A percentile compares a stretch with the other conserved stretches of the same genome.
phyloP scores from a whole-genome alignment of 2,329 filamentous ascomycete species.

The Fusarium sp. region DNA sequence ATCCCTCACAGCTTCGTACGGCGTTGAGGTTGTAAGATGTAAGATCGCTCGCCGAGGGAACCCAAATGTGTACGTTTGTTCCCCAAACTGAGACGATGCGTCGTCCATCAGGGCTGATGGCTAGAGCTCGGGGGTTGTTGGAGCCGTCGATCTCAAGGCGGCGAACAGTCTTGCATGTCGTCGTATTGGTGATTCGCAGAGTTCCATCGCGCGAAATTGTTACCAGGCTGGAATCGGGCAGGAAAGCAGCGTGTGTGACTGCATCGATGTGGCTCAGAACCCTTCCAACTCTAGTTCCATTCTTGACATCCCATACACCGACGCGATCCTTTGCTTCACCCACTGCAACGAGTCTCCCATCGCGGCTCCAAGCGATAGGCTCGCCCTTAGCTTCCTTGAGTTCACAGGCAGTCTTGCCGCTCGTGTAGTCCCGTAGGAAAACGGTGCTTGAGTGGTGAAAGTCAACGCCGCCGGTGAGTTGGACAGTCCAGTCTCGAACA shows the following conservation, averaged over 20 bases:
- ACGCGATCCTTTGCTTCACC: constrained; percentile 48
- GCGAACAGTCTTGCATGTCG: constrained; percentile 52
- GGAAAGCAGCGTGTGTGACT: constrained; percentile 55
- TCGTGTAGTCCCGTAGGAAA: constrained; percentile 49
- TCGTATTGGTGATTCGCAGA: constrained; percentile 52
- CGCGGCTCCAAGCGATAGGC: constrained; percentile 52
- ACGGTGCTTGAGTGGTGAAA: constrained; percentile 50
- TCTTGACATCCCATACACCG: constrained; percentile 52
- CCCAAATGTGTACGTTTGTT: constrained; percentile 55
- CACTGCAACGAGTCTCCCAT: constrained; percentile 50
- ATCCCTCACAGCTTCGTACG: constrained; percentile 54
- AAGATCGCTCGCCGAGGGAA: constrained; percentile 50
- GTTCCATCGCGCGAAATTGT: constrained; percentile 55
- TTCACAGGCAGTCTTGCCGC: constrained; percentile 50
- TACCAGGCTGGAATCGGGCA: constrained; percentile 50
- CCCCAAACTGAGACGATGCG: constrained; percentile 57
- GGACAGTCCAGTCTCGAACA: constrained; percentile 50
- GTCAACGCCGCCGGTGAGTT: constrained; percentile 49
- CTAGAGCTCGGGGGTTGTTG: constrained; percentile 51
- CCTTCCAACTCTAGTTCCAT: constrained; percentile 47
- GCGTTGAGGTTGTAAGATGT: constrained; percentile 53
- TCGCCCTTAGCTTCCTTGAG: constrained; percentile 48
- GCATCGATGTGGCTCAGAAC: constrained; percentile 53
- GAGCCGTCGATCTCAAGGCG: constrained; percentile 53
- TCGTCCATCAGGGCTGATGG: constrained; percentile 51